Percentiles rank a stretch among this genome's conserved stretches.
Conservation (phyloP, 2,329 filamentous ascomycete species). For the Epichloe aotearoae region DNA sequence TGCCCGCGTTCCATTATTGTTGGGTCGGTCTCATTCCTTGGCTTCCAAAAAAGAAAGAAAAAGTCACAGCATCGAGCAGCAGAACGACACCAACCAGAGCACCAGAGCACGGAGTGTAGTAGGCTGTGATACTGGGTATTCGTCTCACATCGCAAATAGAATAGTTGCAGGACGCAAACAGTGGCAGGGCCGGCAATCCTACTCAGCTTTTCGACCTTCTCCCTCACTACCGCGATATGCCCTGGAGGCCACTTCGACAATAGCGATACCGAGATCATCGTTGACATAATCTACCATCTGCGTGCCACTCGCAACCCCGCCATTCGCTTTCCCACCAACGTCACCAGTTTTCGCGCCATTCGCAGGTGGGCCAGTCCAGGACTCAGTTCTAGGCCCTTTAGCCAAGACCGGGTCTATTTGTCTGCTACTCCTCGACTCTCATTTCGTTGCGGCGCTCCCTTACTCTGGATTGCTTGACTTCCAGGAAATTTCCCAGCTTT, state of each 20-base stretch:
- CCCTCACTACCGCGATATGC: not conserved
- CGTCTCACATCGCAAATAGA: not conserved
- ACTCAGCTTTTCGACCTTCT: not conserved
- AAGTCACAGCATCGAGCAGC: not conserved
- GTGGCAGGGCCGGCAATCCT: not conserved
- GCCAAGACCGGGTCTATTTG: slow-evolving; percentile 1
- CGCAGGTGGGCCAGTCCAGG: not conserved
- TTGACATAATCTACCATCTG: not conserved
- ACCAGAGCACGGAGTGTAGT: not conserved
- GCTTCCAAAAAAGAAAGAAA: not conserved
- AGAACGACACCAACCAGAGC: not conserved
- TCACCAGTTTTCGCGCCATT: not conserved
- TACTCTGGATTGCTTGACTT: not conserved
- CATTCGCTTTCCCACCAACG: slow-evolving; percentile 2
- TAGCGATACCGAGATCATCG: slow-evolving; percentile 5
- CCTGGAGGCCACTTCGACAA: slow-evolving; percentile 3
- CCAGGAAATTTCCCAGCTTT: not conserved
- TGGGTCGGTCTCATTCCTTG: not conserved
- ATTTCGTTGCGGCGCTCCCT: not conserved
- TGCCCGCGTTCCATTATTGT: not conserved
- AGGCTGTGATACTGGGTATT: not conserved
- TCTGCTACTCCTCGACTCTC: not conserved
- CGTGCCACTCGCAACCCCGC: not conserved
- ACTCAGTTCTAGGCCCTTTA: not conserved
- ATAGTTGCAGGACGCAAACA: not conserved